Evolutionary conservation across 2,329 filamentous ascomycete genomes (phyloP).

Genomic region (Trichoderma oligosporum): DNA sequence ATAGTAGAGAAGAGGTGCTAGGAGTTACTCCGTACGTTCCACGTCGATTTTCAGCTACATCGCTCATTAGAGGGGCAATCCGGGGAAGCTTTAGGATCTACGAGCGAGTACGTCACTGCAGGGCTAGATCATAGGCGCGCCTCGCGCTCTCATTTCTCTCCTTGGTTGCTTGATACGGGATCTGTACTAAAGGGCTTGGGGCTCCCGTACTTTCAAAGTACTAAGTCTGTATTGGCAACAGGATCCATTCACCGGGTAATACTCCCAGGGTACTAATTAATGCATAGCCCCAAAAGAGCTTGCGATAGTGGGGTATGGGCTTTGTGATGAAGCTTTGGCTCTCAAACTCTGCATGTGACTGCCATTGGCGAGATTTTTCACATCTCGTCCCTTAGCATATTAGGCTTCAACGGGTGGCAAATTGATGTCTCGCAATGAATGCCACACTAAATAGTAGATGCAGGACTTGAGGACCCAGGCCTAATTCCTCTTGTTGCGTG

Average conservation of each 20-base stretch:
- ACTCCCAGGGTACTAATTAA: neutral
- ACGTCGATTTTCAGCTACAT: neutral
- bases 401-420: neutral
- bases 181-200: too few relatives aligned
- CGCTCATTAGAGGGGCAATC: slow-evolving; percentile 11
- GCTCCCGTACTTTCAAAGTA: too few relatives aligned
- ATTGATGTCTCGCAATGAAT: neutral
- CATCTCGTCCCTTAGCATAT: neutral
- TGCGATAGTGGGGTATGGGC: too few relatives aligned
- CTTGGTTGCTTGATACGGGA: neutral
- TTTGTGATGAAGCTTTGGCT: neutral
- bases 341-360: neutral
- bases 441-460: neutral
- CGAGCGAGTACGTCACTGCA: slow-evolving; percentile 16
- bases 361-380: neutral
- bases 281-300: neutral
- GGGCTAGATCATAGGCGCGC: neutral
- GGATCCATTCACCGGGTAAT: neutral
- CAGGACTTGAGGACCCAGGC: too few relatives aligned
- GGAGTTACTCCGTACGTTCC: too few relatives aligned
- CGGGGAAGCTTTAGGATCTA: slow-evolving; percentile 11
- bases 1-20: neutral
- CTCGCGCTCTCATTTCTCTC: neutral
- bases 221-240: neutral
- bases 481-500: too few relatives aligned